A percentile compares a stretch with the other conserved stretches of the same genome.
phyloP scores from a whole-genome alignment of 129 eudicot genomes.

The Flaveria ramosissima region DNA sequence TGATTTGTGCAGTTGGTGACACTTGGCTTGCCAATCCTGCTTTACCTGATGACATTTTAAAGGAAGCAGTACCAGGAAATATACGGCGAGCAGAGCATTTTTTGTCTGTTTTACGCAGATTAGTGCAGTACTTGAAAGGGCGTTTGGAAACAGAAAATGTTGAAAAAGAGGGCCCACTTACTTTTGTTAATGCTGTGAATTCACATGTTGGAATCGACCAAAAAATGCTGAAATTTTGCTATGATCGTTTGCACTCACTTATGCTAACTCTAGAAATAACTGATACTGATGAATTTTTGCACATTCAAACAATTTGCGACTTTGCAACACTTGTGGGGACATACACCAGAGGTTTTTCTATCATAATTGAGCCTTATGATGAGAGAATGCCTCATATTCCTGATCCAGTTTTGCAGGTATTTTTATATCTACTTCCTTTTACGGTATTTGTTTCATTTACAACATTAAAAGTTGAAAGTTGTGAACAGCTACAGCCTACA shows the following conservation, averaged over 20 bases:
- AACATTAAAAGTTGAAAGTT: background rate
- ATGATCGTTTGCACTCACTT: slow-evolving; percentile 89
- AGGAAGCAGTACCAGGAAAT: slow-evolving; percentile 98
- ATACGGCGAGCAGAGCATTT: slow-evolving; percentile 93
- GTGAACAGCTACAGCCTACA: slow-evolving; percentile 2
- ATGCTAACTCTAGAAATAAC: slow-evolving; percentile 92
- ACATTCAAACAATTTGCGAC: slow-evolving; percentile 89
- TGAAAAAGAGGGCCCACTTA: slow-evolving; percentile 94
- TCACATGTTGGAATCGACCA: slow-evolving; percentile 92
- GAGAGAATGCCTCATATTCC: slow-evolving; percentile 99
- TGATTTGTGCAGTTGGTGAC: slow-evolving; percentile 58
- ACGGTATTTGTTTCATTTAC: background rate
- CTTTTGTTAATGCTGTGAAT: slow-evolving; percentile 76
- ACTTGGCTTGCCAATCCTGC: slow-evolving; percentile 92
- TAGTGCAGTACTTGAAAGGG: slow-evolving; percentile 79
- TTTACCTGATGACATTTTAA: slow-evolving; percentile 87
- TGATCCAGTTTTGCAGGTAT: slow-evolving; percentile 98
- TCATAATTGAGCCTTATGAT: slow-evolving; percentile 92
- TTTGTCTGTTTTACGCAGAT: slow-evolving; percentile 85
- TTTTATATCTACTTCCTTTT: slow-evolving; percentile 3
- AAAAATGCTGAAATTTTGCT: slow-evolving; percentile 86
- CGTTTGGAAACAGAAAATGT: slow-evolving; percentile 84
- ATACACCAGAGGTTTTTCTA: slow-evolving; percentile 90
- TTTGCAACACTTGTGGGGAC: slow-evolving; percentile 98
- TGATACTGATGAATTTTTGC: slow-evolving; percentile 88